Evolutionary conservation across 2,329 filamentous ascomycete species (phyloP).

Genomic region (Fusarium papillatum): DNA sequence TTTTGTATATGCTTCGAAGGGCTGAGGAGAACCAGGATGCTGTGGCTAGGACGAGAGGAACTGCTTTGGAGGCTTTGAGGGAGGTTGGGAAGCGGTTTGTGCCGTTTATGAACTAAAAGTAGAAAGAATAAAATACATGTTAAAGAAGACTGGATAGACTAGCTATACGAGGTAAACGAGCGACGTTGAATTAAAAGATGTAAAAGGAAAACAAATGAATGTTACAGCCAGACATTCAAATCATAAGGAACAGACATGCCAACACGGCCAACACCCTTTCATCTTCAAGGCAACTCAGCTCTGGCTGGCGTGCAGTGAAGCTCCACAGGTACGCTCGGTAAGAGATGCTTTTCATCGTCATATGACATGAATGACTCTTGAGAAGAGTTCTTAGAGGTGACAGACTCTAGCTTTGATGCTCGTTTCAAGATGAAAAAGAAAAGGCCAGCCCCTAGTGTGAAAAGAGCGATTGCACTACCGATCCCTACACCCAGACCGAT

Average conservation of each 20-base stretch:
- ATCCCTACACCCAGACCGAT: not conserved
- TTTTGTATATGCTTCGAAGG: slow-evolving; percentile 17
- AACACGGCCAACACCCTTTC: not conserved
- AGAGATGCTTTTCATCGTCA: not conserved
- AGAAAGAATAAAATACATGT: not conserved
- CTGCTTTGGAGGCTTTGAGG: slow-evolving; percentile 4
- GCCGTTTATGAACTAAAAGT: not conserved
- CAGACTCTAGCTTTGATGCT: not conserved
- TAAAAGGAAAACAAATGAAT: not conserved
- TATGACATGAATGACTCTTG: not conserved
- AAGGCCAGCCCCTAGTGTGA: not conserved
- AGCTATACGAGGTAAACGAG: not conserved
- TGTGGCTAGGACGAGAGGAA: slow-evolving; percentile 17
- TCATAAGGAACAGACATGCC: not conserved
- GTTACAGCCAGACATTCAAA: not conserved
- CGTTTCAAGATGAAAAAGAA: not conserved
- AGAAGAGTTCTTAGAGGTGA: not conserved
- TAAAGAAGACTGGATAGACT: not conserved
- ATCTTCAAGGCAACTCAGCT: not conserved
- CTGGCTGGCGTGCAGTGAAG: not conserved
- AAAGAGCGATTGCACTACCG: not conserved
- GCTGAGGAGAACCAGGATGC: slow-evolving; percentile 25
- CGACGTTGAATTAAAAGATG: not conserved
- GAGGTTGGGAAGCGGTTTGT: slow-evolving; percentile 6
- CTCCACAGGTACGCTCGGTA: not conserved